Conservation (phyloP, 2,329 filamentous ascomycete species). For the Sclerotinia borealis region DNA sequence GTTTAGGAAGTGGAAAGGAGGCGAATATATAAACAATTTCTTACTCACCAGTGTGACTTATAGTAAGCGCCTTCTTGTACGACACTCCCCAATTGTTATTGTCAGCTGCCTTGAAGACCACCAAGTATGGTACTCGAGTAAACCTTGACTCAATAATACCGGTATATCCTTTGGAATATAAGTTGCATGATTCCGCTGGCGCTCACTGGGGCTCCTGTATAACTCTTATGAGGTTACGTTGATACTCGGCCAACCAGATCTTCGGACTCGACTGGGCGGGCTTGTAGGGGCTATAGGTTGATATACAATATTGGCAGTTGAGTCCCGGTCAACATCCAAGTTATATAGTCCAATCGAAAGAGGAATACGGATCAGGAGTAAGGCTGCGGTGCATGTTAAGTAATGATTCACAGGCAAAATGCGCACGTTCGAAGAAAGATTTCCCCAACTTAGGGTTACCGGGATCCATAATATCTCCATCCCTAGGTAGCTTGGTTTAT, state of each 20-base stretch:
- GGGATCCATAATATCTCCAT: neutral
- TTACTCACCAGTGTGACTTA: neutral
- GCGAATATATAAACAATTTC: neutral
- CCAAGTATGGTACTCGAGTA: neutral
- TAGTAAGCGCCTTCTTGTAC: neutral
- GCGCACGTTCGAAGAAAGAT: neutral
- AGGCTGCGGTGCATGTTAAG: neutral
- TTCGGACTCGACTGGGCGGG: neutral
- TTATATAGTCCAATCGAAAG: neutral
- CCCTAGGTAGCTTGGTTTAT: neutral
- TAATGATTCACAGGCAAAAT: neutral
- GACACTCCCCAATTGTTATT: neutral
- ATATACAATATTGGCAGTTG: neutral
- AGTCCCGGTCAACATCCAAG: neutral
- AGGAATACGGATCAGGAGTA: neutral
- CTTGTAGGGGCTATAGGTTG: neutral
- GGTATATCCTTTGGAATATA: neutral
- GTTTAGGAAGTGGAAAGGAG: neutral
- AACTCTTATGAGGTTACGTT: neutral
- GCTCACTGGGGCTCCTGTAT: neutral
- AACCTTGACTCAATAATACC: neutral
- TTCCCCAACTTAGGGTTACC: constrained; percentile 1
- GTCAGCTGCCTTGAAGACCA: neutral
- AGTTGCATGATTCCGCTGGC: neutral
- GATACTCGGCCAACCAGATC: neutral